phyloP scores from a whole-genome alignment of 2,329 filamentous ascomycete genomes.

The Madurella fahalii region DNA sequence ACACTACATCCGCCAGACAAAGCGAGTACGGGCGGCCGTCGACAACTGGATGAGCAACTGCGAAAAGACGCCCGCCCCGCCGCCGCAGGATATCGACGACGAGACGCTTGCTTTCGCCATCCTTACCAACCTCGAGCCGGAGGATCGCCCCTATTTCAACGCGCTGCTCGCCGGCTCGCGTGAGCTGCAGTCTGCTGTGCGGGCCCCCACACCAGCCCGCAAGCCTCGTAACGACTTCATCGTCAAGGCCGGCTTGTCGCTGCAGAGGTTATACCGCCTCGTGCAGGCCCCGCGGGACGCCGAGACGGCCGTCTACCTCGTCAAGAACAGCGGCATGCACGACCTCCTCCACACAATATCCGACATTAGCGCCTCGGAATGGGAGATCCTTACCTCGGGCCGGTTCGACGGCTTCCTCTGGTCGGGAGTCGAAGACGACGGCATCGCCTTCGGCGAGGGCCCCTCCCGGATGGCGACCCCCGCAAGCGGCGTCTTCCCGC shows the following conservation, averaged over 20 bases:
- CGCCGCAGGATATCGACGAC: constrained; percentile 86
- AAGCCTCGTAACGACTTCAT: constrained; percentile 69
- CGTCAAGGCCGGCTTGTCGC: constrained; percentile 67
- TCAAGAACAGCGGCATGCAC: constrained; percentile 77
- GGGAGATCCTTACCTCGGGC: constrained; percentile 91
- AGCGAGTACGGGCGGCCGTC: constrained; percentile 87
- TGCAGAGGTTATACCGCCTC: constrained; percentile 82
- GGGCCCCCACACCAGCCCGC: constrained; percentile 65
- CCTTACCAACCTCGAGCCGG: constrained; percentile 74
- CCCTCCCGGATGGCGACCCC: constrained; percentile 54
- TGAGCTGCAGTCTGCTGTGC: constrained; percentile 52
- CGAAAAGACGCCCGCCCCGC: constrained; percentile 66
- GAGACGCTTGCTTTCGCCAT: constrained; percentile 93
- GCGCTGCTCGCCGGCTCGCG: constrained; percentile 64
- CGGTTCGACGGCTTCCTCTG: constrained; percentile 95
- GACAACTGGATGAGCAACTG: constrained; percentile 86
- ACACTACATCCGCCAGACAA: constrained; percentile 86
- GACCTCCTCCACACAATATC: constrained; percentile 82
- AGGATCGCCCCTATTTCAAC: constrained; percentile 77
- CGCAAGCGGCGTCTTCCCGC: constrained; percentile 43
- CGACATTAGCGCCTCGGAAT: constrained; percentile 87
- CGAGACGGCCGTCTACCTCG: constrained; percentile 78
- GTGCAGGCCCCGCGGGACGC: constrained; percentile 71
- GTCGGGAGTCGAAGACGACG: constrained; percentile 72
- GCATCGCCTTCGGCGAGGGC: constrained; percentile 37